Base-by-base conservation (phyloP, 768 basidiomycete genomes). In the Hemileccinum impolitum region DNA sequence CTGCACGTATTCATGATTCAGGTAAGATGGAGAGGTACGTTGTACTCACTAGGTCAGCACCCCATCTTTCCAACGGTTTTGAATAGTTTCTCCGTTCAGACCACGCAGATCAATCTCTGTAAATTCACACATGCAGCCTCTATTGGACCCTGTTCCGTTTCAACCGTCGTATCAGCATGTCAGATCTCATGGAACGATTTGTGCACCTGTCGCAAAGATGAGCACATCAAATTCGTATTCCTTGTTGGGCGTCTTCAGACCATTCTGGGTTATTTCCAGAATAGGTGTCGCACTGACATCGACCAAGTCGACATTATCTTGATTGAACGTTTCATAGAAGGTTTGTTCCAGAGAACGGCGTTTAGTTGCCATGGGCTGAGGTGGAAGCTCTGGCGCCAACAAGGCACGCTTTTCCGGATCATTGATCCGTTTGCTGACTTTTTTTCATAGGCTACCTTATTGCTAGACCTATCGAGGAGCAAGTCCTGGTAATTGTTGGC, bases 271-370 rank as follows among this genome's bases (percentile, higher is more conserved):
- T 6, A 57, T 51, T 26, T 57, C 57, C 1, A 43, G 25, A 11
- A 58, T 58, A 1, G 52, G 41, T 0, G 39, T 40, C 13, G 37
- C 40, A 0, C 38, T 53, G 13, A 45, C 3, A 17, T 57, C 46
- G 10, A 58, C 43, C 8, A 58, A 39, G 17, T 57, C 56, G 3
- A 54, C 56, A 4, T 58, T 58, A 1, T 57, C 51, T 19, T 58
- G 56, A 31, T 53, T 44, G 28, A 57, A 35, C 15, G 39, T 23
- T 4, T 57, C 56, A 35, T 57, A 57, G 23, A 41, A 57, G 17
- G 14, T 7, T 36, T 53, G 39, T 17, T 57, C 56, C 36, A 48
- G 9, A 6, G 38, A 47, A 4, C 25, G 45, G 4, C 51, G 44
- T n/a, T 57, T 57, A 10, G 1, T 0, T 11, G 18, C 55, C 2